Percentiles rank a stretch among this genome's conserved stretches.
phyloP scores from a whole-genome alignment of 2,329 filamentous ascomycete genomes.

The Colletotrichum magnum region DNA sequence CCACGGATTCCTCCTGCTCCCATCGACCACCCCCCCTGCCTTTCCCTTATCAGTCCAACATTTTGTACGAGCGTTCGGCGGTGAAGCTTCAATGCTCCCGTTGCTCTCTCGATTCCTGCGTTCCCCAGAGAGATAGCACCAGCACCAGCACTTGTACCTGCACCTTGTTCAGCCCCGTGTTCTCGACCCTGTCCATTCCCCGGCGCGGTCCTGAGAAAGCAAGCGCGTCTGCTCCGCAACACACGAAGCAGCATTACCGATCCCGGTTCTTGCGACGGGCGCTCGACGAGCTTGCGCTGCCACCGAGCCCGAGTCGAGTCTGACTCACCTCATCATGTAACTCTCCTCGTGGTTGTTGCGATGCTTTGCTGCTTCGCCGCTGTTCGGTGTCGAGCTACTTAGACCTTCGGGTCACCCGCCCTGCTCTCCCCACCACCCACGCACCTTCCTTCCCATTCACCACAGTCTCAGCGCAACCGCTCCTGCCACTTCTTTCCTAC shows the following conservation, averaged over 20 bases:
- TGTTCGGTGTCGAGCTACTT: constrained; percentile 27
- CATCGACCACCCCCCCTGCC: constrained; percentile 29
- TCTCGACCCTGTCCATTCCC: constrained; percentile 19
- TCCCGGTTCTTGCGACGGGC: constrained; percentile 32
- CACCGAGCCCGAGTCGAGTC: constrained; percentile 30
- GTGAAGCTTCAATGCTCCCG: constrained; percentile 38
- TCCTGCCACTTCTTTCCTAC: not conserved
- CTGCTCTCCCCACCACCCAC: not conserved
- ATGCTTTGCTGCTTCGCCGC: constrained; percentile 36
- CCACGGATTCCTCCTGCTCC: constrained; percentile 20
- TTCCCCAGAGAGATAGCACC: constrained; percentile 16
- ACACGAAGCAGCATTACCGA: constrained; percentile 16
- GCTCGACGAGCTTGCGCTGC: constrained; percentile 24
- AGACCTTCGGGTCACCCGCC: constrained; percentile 29
- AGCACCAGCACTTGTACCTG: constrained; percentile 2
- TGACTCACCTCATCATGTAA: constrained; percentile 39
- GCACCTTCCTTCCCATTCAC: constrained; percentile 9
- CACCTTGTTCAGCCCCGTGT: constrained; percentile 16
- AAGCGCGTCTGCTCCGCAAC: constrained; percentile 24
- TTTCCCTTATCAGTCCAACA: constrained; percentile 38
- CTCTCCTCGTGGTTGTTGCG: constrained; percentile 33
- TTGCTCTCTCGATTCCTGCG: constrained; percentile 35
- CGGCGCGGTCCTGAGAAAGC: constrained; percentile 15
- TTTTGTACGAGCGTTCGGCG: constrained; percentile 39
- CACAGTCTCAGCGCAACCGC: not conserved